These are phyloP conservation scores for Polyporus arcularius DNA, from an alignment of 768 basidiomycete genomes.

Conservation along the genomic window DNA sequence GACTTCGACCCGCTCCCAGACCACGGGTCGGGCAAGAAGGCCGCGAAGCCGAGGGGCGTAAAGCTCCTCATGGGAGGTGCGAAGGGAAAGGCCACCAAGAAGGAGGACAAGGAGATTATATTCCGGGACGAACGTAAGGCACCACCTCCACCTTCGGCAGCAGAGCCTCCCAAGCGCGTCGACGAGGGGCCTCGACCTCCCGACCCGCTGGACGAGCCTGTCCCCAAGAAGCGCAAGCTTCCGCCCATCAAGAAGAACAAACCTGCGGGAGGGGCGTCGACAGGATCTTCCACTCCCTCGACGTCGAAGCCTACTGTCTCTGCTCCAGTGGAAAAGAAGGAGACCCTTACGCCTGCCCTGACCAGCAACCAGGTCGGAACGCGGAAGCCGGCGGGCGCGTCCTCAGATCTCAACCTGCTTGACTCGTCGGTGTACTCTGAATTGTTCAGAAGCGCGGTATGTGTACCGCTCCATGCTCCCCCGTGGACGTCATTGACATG, in stretches of 20 bases:
- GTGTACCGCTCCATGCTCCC: neutral
- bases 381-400: slow-evolving; percentile 43
- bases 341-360: slow-evolving; percentile 24
- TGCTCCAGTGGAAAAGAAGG: slow-evolving; percentile 20
- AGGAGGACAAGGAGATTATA: slow-evolving; percentile 37
- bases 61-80: slow-evolving; percentile 1
- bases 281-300: slow-evolving; percentile 27
- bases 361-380: slow-evolving; percentile 22
- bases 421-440: slow-evolving; percentile 63
- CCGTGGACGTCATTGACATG: neutral
- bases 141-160: slow-evolving; percentile 12
- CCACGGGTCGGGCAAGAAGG: slow-evolving; percentile 22
- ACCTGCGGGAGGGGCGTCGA: slow-evolving; percentile 25
- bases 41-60: slow-evolving; percentile 28
- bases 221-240: slow-evolving; percentile 63
- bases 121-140: slow-evolving; percentile 45
- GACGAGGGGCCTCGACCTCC: slow-evolving; percentile 22
- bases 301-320: slow-evolving; percentile 27
- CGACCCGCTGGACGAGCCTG: slow-evolving; percentile 25
- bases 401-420: slow-evolving; percentile 63
- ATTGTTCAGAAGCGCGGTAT: slow-evolving; percentile 45
- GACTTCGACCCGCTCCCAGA: slow-evolving; percentile 23
- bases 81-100: slow-evolving; percentile 31
- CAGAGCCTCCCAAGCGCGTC: slow-evolving; percentile 14
- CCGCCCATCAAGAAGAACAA: slow-evolving; percentile 73